Percentiles rank a stretch among this genome's conserved stretches.
Conservation (phyloP, 768 basidiomycete species). For the Kwoniella dendrophila region DNA sequence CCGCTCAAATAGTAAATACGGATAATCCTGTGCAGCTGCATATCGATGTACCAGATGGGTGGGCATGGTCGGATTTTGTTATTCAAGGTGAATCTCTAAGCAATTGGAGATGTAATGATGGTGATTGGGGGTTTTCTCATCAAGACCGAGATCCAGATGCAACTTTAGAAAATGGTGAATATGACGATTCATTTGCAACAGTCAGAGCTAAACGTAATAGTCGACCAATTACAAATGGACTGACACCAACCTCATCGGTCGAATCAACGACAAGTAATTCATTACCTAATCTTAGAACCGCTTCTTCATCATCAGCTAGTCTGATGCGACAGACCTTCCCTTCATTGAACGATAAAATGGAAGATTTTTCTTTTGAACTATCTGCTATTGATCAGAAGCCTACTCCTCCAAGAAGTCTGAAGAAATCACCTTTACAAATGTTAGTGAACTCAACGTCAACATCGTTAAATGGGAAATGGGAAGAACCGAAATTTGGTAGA, state of each 20-base stretch:
- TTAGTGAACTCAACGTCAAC: background rate
- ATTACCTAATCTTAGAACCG: background rate
- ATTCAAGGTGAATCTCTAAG: constrained; percentile 28
- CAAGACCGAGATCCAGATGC: constrained; percentile 16
- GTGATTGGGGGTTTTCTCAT: constrained; percentile 22
- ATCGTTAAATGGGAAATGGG: background rate
- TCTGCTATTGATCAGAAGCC: constrained; percentile 15
- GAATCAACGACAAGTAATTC: background rate
- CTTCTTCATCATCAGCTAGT: constrained; percentile 23
- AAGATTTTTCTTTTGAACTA: constrained; percentile 47
- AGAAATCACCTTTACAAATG: constrained; percentile 2
- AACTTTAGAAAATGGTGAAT: constrained; percentile 1
- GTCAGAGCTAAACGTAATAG: constrained; percentile 20
- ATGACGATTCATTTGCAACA: constrained; percentile 41
- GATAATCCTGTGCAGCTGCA: constrained; percentile 18
- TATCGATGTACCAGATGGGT: constrained; percentile 33
- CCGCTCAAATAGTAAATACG: constrained; percentile 2
- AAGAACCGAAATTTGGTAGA: constrained; percentile 5
- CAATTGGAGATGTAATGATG: constrained; percentile 31
- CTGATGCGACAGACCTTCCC: constrained; percentile 32
- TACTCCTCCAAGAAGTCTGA: background rate
- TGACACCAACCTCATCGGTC: constrained; percentile 3
- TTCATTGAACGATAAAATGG: constrained; percentile 21
- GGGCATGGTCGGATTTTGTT: constrained; percentile 36
- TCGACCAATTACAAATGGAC: background rate